Evolutionary conservation across 163 green algal species (phyloP), one percentile per base, ranked within the genome.

Genomic region (Chloromonas sp.): DNA sequence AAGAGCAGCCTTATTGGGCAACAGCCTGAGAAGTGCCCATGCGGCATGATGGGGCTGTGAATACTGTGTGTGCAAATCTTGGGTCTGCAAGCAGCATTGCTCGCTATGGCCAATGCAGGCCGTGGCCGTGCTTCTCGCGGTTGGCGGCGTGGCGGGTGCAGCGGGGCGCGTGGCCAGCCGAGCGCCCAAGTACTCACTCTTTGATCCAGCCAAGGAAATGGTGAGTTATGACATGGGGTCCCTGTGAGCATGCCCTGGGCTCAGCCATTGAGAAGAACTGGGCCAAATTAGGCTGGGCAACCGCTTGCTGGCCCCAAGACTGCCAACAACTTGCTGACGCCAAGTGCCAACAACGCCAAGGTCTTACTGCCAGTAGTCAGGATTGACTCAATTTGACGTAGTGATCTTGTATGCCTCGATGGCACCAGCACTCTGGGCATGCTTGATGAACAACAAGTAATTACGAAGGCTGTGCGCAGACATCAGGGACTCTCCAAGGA

Each of bases 181-280:
- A 2, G 89, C 92, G 57, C 87, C 91, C 88, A 98, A 98, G 90
- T 98, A 96, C 90, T 93, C 85, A 5, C 88, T 98, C 85, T 98
- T 98, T 85, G 95, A 98, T 87, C 95, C 95, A 2, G 94, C 95
- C 70, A 98, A 98, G 88, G 95, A 98, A 89, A 98, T 98, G 95
- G 94, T 92, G 82, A 71, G 76, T 60, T 76, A 85, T 81, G 15
- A 15, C 36, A 3, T 15, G 77, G 74, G 5, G 15, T 5, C 8
- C 36, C 81, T 81, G 36, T 36, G 36, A 36, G 36, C 79, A 5
- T 8, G 58, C 70, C 3, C 36, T 60, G 15, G n/a, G n/a, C 13
- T 8, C 70, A 76, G 70, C 70, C 70, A n/a, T 76, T 13, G 8
- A n/a, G 8, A 13, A 8, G 70, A 13, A n/a, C 13, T 76, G 70